Evolutionary conservation across 2,329 filamentous ascomycete genomes (phyloP).

Genomic region (Mycosphaerella sp.): DNA sequence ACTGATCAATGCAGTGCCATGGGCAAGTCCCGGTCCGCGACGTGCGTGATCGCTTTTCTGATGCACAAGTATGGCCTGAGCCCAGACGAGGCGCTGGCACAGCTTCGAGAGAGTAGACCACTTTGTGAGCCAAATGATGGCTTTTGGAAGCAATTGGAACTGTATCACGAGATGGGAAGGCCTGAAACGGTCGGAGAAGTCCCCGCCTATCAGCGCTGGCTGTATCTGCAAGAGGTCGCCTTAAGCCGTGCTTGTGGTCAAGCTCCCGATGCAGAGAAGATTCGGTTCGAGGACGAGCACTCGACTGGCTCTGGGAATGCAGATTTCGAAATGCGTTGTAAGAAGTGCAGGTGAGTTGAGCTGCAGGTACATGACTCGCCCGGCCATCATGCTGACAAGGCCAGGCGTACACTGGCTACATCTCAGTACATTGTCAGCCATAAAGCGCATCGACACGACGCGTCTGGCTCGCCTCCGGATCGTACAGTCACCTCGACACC

Average conservation of each 20-base stretch:
- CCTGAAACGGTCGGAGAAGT: conserved; percentile 62
- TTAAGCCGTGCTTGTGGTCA: conserved; percentile 65
- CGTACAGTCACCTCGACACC: conserved; percentile 32
- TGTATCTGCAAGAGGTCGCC: conserved; percentile 61
- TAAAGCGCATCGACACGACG: conserved; percentile 27
- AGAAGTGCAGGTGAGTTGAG: conserved; percentile 69
- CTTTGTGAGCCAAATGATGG: conserved; percentile 85
- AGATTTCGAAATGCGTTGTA: conserved; percentile 69
- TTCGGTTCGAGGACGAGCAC: conserved; percentile 74
- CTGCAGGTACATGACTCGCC: neutral
- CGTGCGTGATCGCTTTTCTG: conserved; percentile 76
- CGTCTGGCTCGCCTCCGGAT: conserved; percentile 10
- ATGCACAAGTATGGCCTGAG: conserved; percentile 53
- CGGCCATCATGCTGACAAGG: conserved; percentile 3
- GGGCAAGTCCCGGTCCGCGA: conserved; percentile 89
- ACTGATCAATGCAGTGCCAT: conserved; percentile 59
- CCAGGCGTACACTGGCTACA: conserved; percentile 55
- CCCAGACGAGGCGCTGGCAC: conserved; percentile 59
- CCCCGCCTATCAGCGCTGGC: conserved; percentile 73
- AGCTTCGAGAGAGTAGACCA: conserved; percentile 63
- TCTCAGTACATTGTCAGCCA: conserved; percentile 65
- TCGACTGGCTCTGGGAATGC: conserved; percentile 32
- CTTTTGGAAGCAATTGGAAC: conserved; percentile 80
- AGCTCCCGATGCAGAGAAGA: conserved; percentile 67
- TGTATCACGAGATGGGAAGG: conserved; percentile 84